Base-by-base conservation (phyloP, 495 filamentous ascomycete species). In the Astrocystis sublimbata region DNA sequence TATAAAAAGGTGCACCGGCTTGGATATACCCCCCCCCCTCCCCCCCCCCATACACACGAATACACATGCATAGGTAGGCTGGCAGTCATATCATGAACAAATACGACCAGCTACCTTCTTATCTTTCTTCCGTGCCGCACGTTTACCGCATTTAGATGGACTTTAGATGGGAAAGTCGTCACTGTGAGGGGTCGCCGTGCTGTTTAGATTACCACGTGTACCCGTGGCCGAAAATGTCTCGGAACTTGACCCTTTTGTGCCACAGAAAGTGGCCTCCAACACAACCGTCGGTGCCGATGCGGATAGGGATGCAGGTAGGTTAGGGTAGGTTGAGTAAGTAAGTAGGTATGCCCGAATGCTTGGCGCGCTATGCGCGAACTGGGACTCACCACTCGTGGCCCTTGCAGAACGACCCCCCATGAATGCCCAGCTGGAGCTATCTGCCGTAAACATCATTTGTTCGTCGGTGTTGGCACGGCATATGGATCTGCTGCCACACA, bases 21-120 rank as follows among this genome's bases (percentile, higher is more conserved):
- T 52, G 58, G 49, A 61, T 61, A 61, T 61, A 61, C 58, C 58
- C 58, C 58, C 36, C 21, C 35, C n/a, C n/a, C n/a, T n/a, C n/a
- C n/a, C n/a, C n/a, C n/a, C n/a, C n/a, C n/a, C n/a, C n/a, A n/a
- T n/a, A n/a, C n/a, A n/a, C n/a, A n/a, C n/a, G n/a, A 30, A 30
- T 33, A 42, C 26, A 33, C 28, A 43, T 50, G 56, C 30, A 49
- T 58, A 49, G n/a, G n/a, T n/a, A n/a, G n/a, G n/a, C n/a, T n/a
- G n/a, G n/a, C n/a, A n/a, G 41, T 30, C 17, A 36, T 40, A 38
- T n/a, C 21, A 2, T 15, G 15, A 24, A 41, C 23, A 23, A 43
- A 19, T 46, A 23, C 36, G n/a, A 42, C n/a, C n/a, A 45, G 4
- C 54, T 15, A 58, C 19, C 12, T 40, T 26, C 33, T 54, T 54